Conservation (phyloP, 1,284 basidiomycete species). For the Kwoniella shivajii region DNA sequence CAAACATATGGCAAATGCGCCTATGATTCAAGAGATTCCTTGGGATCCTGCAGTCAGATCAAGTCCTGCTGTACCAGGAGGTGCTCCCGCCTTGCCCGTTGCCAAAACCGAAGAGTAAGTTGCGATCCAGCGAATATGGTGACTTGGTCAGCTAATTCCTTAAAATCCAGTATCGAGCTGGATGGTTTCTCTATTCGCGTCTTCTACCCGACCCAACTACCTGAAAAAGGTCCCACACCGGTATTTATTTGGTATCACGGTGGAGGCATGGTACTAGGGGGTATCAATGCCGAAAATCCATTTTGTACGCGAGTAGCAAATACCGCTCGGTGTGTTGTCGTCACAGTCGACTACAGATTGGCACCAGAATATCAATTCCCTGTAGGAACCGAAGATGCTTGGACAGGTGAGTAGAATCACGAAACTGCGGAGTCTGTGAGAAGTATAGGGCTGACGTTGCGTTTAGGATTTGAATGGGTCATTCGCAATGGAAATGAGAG, state of each 20-base stretch:
- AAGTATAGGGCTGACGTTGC: neutral
- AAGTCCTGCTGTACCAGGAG: constrained; percentile 61
- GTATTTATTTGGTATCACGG: constrained; percentile 19
- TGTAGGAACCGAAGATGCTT: constrained; percentile 70
- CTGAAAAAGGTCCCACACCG: neutral
- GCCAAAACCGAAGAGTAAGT: constrained; percentile 17
- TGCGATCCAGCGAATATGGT: constrained; percentile 57
- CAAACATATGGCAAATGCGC: constrained; percentile 52
- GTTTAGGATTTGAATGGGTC: constrained; percentile 63
- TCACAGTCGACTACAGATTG: constrained; percentile 72
- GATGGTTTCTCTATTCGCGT: constrained; percentile 21
- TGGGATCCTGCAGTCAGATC: constrained; percentile 65
- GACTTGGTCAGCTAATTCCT: constrained; percentile 58
- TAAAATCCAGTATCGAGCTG: constrained; percentile 62
- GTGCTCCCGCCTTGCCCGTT: constrained; percentile 46
- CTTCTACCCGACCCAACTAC: neutral
- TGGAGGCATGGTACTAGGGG: constrained; percentile 73
- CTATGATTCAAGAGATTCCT: constrained; percentile 61
- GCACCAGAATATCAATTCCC: constrained; percentile 75
- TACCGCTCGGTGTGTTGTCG: constrained; percentile 57
- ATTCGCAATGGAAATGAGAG: constrained; percentile 55
- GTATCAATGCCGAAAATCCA: constrained; percentile 62
- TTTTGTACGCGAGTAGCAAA: constrained; percentile 50
- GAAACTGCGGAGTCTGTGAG: too few relatives aligned
- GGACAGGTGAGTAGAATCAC: constrained; percentile 54